These are phyloP conservation scores for Vitis hybrid DNA, from an alignment of 177 flowering plant genomes.

Conservation along the genomic window DNA sequence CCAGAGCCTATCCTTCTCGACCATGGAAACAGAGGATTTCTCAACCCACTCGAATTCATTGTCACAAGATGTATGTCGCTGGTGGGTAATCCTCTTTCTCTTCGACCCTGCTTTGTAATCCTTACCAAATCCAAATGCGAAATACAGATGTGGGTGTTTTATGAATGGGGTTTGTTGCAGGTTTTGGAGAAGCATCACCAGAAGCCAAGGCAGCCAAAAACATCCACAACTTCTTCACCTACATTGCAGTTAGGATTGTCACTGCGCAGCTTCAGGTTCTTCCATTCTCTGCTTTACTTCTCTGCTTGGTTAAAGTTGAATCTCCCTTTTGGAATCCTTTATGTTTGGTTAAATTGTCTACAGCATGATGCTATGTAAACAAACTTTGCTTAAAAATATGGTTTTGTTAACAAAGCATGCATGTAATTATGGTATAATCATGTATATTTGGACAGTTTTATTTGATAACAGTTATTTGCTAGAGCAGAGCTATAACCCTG, in stretches of 20 bases:
- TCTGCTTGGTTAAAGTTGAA: not conserved
- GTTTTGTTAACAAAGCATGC: not conserved
- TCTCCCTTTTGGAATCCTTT: not conserved
- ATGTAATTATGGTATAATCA: not conserved
- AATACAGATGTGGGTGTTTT: not conserved
- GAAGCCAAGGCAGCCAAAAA: constrained; percentile 77
- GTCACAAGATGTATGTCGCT: constrained; percentile 79
- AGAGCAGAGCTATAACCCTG: constrained; percentile 83
- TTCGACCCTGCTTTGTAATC: not conserved
- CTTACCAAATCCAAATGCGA: not conserved
- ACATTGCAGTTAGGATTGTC: constrained; percentile 72
- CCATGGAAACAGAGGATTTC: constrained; percentile 32
- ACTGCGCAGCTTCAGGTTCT: constrained; percentile 77
- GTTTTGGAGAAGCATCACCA: constrained; percentile 95
- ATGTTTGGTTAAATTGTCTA: not conserved
- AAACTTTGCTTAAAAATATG: too few relatives aligned
- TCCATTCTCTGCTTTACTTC: not conserved
- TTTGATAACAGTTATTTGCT: constrained; percentile 15
- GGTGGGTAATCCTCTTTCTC: constrained; percentile 40
- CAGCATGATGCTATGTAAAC: not conserved
- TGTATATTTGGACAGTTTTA: not conserved
- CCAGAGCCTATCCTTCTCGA: constrained; percentile 22
- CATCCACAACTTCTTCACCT: constrained; percentile 81
- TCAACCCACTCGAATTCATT: constrained; percentile 30
- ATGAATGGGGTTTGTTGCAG: constrained; percentile 30